Evolutionary conservation across 164 flowering plant species (phyloP).

Genomic region (Berberis thunbergii): DNA sequence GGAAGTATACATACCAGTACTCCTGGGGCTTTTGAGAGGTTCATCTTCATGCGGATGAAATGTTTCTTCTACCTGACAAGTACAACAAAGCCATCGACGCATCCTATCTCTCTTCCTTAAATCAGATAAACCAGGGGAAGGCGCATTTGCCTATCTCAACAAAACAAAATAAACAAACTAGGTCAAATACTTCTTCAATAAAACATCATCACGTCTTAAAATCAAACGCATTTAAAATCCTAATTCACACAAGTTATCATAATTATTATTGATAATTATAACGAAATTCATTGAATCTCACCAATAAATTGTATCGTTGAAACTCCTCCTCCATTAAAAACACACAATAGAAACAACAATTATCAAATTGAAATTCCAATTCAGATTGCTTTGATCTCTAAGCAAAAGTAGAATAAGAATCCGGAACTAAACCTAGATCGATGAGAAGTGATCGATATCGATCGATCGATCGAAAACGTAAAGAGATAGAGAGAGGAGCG

Average conservation of each 20-base stretch:
- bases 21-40: conserved; percentile 9
- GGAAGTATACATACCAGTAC: conserved; percentile 10
- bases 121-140: neutral
- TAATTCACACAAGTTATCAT: neutral
- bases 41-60: conserved; percentile 9
- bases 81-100: conserved; percentile 24
- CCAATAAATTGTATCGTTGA: neutral
- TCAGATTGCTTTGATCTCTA: no score
- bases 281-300: neutral
- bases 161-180: neutral
- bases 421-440: no score
- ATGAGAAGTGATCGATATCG: no score
- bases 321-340: neutral
- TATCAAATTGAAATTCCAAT: no score
- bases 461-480: no score
- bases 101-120: conserved; percentile 10
- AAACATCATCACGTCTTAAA: no score
- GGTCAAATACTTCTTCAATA: neutral
- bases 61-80: conserved; percentile 11
- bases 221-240: neutral
- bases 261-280: neutral
- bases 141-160: neutral
- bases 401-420: no score
- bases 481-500: no score
- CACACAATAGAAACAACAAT: no score